Percentiles rank a stretch among this genome's conserved stretches.
phyloP scores from a whole-genome alignment of 371 early-diverging fungal species.

The Mucor racemosus region DNA sequence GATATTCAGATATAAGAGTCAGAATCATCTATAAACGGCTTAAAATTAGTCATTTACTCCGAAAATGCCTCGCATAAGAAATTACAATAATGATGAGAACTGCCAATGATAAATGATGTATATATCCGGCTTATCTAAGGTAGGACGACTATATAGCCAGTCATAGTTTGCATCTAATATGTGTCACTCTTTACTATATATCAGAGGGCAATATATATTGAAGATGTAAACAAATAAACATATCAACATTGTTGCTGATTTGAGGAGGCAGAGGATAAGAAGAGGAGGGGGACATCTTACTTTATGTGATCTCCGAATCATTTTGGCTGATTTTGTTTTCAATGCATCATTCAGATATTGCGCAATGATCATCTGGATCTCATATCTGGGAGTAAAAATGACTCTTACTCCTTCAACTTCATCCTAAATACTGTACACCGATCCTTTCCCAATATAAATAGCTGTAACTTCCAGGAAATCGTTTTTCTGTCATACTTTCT shows the following conservation, averaged over 20 bases:
- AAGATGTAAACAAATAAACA: background rate
- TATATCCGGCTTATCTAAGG: constrained; percentile 9
- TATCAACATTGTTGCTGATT: background rate
- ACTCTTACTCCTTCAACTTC: background rate
- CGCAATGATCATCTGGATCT: constrained; percentile 23
- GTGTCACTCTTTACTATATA: background rate
- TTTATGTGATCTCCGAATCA: background rate
- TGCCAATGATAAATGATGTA: constrained; percentile 1
- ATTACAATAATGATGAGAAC: constrained; percentile 4
- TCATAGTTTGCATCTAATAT: background rate
- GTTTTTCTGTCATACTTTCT: background rate
- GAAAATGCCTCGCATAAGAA: constrained; percentile 4
- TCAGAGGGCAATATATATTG: background rate
- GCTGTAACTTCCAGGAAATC: background rate
- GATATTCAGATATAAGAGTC: background rate
- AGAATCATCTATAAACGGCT: background rate
- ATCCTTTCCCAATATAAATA: constrained; percentile 5
- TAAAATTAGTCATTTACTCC: constrained; percentile 5
- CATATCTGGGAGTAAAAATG: constrained; percentile 12
- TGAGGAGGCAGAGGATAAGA: background rate
- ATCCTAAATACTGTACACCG: background rate
- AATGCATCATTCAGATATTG: constrained; percentile 1
- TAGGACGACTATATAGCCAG: background rate
- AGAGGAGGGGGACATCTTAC: background rate
- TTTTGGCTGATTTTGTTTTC: background rate